Conservation (phyloP, 495 filamentous ascomycete genomes). For the Aspergillus conjunctus region DNA sequence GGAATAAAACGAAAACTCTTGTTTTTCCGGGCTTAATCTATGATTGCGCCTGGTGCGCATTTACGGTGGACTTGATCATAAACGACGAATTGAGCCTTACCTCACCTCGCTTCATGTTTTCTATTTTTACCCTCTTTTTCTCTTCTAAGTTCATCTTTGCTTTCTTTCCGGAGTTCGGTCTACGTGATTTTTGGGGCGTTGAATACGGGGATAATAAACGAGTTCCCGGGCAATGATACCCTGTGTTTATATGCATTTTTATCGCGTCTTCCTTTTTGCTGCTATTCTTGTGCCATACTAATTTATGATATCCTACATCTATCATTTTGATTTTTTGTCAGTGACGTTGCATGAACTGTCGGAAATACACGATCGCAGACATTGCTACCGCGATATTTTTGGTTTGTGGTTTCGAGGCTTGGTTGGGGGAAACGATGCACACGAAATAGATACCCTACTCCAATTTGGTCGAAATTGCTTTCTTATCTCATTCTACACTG, state of each 20-base stretch:
- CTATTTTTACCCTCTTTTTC: slow-evolving; percentile 19
- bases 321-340: slow-evolving; percentile 2
- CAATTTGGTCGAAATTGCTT: slow-evolving; percentile 24
- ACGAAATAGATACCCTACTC: slow-evolving; percentile 47
- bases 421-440: slow-evolving; percentile 36
- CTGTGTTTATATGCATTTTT: slow-evolving; percentile 33
- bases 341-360: slow-evolving; percentile 19
- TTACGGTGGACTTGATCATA: slow-evolving; percentile 9
- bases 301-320: slow-evolving; percentile 33
- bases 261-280: slow-evolving; percentile 21
- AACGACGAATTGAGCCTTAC: slow-evolving; percentile 5
- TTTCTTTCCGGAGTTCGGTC: slow-evolving; percentile 28
- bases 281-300: slow-evolving; percentile 26
- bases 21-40: background rate
- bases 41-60: slow-evolving; percentile 27
- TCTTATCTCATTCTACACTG: slow-evolving; percentile 18
- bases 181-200: slow-evolving; percentile 39
- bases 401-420: slow-evolving; percentile 26
- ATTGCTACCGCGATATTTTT: slow-evolving; percentile 20
- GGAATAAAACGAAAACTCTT: background rate
- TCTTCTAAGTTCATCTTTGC: background rate
- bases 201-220: slow-evolving; percentile 52
- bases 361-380: slow-evolving; percentile 23
- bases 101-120: slow-evolving; percentile 22
- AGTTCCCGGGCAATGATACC: slow-evolving; percentile 53